Base-by-base conservation (phyloP, 1,284 basidiomycete species). In the Fomitopsis schrenkii region DNA sequence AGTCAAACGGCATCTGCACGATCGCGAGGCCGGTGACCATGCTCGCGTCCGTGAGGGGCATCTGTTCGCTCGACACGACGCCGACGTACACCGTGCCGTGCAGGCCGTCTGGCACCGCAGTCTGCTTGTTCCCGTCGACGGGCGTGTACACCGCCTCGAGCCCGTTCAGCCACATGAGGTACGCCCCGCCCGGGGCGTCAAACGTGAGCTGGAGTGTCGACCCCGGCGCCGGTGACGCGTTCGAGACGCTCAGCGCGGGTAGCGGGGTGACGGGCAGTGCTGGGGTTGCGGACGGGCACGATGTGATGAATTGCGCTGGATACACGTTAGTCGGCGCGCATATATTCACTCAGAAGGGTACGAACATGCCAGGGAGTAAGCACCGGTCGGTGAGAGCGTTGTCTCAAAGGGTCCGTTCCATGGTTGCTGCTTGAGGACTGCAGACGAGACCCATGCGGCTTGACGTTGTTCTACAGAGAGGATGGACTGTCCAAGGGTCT, bases 321-420 rank as follows among this genome's bases (percentile, higher is more conserved):
- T 72, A 5, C 28, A 15, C 3, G n/a, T 72, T 71, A 76, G 53
- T 26, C 4, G 50, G 14, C 48, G 57, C 54, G 22, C 33, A 58
- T 14, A 50, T 22, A 44, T 22, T 1, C 12, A 52, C 36, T 17
- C 19, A 28, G 28, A 40, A 1, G 30, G 15, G 14, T 12, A 35
- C 4, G 36, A 60, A 71, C 70, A 62, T 26, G 71, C 75, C 36
- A 84, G 70, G 0, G 79, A 79, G 64, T 70, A 79, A 12, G 77
- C 81, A 65, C 84, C 79, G 70, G 78, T 79, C 58, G 80, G 71
- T 41, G 75, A 74, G 35, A 88, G 76, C 4, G 85, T 83, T 1
- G 76, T 79, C 76, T 83, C 78, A 68, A 83, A 83, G 7, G 83
- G 74, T 1, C 81, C 80, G 59, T 80, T 81, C 86, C 85, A 88